phyloP scores from a whole-genome alignment of 2,329 filamentous ascomycete species.

The Mollisia scopiformis region DNA sequence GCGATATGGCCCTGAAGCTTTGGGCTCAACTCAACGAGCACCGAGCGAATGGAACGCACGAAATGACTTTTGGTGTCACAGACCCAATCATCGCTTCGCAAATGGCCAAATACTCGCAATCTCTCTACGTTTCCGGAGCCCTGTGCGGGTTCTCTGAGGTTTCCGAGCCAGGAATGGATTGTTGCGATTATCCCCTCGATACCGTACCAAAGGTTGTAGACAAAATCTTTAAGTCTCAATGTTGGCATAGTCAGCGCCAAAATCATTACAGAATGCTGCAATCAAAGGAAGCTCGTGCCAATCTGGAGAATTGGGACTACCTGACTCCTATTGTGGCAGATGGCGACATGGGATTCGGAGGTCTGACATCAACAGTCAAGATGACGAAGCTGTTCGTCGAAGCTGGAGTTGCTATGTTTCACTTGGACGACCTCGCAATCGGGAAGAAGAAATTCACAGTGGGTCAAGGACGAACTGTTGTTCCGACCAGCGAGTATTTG shows the following conservation, averaged over 20 bases:
- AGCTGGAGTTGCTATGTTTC: conserved; percentile 46
- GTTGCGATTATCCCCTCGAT: conserved; percentile 47
- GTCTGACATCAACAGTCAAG: conserved; percentile 44
- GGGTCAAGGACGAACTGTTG: conserved; percentile 43
- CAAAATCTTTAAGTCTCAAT: conserved; percentile 44
- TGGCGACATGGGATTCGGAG: conserved; percentile 47
- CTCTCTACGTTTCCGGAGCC: conserved; percentile 45
- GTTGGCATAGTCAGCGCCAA: conserved; percentile 46
- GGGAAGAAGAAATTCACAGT: conserved; percentile 48
- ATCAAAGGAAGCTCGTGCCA: conserved; percentile 33
- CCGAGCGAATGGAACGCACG: conserved; percentile 37
- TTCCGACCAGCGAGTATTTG: conserved; percentile 44
- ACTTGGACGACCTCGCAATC: conserved; percentile 46
- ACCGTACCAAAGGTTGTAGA: conserved; percentile 44
- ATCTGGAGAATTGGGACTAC: conserved; percentile 43
- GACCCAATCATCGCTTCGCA: conserved; percentile 40
- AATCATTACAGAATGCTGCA: conserved; percentile 40
- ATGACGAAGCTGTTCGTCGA: conserved; percentile 46
- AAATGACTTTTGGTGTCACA: conserved; percentile 43
- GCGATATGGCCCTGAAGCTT: conserved; percentile 40
- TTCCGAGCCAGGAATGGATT: conserved; percentile 42
- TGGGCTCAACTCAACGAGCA: conserved; percentile 41
- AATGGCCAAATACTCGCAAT: conserved; percentile 43
- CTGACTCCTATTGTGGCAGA: conserved; percentile 45
- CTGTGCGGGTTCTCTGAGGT: conserved; percentile 44